Conservation (phyloP, 768 basidiomycete genomes). For the Sistotremastrum niveocremeum region DNA sequence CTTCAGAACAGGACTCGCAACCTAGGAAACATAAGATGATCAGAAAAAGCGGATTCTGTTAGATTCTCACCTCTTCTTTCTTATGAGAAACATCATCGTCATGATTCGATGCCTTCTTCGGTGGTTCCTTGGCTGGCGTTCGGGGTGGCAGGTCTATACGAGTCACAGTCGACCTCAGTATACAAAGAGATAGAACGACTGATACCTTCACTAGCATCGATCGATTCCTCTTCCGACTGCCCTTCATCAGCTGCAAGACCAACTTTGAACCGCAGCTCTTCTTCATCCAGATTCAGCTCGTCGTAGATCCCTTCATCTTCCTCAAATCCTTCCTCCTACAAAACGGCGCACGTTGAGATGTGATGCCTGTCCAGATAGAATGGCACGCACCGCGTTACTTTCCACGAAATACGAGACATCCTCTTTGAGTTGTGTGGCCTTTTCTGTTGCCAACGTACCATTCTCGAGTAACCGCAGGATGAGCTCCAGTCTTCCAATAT, state of each 20-base stretch:
- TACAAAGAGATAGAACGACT: not conserved
- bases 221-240: conserved; percentile 60
- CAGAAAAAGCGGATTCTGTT: not conserved
- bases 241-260: conserved; percentile 68
- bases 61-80: not conserved
- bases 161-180: not conserved
- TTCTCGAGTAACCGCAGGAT: conserved; percentile 90
- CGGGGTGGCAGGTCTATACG: conserved; percentile 48
- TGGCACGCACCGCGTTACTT: conserved; percentile 70
- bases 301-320: conserved; percentile 97
- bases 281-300: conserved; percentile 92
- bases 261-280: conserved; percentile 71
- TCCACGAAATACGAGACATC: conserved; percentile 96
- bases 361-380: conserved; percentile 9
- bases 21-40: not conserved
- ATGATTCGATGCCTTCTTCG: conserved; percentile 47
- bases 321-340: conserved; percentile 91
- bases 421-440: conserved; percentile 73
- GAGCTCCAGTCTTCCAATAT: conserved; percentile 83
- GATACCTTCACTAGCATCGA: conserved; percentile 61
- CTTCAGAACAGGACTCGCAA: conserved; percentile 8
- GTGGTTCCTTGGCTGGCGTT: conserved; percentile 56
- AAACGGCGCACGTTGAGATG: conserved; percentile 4
- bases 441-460: conserved; percentile 73
- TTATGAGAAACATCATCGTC: conserved; percentile 3